A percentile compares a stretch with the other conserved stretches of the same genome.
phyloP scores from a whole-genome alignment of 2,329 filamentous ascomycete species.

The Ilyonectria robusta region DNA sequence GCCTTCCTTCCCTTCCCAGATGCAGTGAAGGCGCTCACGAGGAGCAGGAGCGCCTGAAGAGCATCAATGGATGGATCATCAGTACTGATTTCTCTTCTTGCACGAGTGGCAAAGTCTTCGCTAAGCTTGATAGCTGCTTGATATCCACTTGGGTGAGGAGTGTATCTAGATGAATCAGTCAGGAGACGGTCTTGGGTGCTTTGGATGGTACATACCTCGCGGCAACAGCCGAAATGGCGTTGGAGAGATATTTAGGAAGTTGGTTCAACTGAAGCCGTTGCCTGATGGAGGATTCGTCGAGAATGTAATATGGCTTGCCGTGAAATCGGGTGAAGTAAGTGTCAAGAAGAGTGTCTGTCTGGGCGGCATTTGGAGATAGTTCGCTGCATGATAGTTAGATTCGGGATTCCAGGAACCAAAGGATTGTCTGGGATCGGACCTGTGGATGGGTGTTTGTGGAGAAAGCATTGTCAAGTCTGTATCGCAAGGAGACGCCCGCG shows the following conservation, averaged over 20 bases:
- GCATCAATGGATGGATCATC: constrained; percentile 87
- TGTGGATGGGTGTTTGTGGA: constrained; percentile 45
- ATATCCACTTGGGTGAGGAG: constrained; percentile 76
- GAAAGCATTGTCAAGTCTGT: constrained; percentile 42
- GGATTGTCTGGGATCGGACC: constrained; percentile 30
- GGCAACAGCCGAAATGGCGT: constrained; percentile 73
- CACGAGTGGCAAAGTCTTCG: constrained; percentile 79
- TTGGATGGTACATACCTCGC: constrained; percentile 63
- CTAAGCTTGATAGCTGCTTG: constrained; percentile 77
- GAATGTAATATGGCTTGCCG: constrained; percentile 84
- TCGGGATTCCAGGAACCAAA: background rate
- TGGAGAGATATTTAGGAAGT: constrained; percentile 68
- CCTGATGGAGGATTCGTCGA: constrained; percentile 82
- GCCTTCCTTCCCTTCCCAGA: constrained; percentile 86
- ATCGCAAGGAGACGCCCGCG: constrained; percentile 47
- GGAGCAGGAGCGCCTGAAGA: constrained; percentile 81
- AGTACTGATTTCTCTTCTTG: constrained; percentile 79
- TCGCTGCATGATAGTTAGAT: constrained; percentile 55
- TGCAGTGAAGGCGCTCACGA: constrained; percentile 83
- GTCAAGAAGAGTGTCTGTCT: constrained; percentile 77
- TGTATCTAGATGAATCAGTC: constrained; percentile 65
- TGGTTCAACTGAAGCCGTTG: constrained; percentile 80
- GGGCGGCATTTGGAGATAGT: constrained; percentile 61
- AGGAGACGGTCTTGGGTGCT: background rate
- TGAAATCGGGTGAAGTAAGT: constrained; percentile 86